Evolutionary conservation across 2,329 filamentous ascomycete genomes (phyloP).

Genomic region (Colletotrichum sp.): DNA sequence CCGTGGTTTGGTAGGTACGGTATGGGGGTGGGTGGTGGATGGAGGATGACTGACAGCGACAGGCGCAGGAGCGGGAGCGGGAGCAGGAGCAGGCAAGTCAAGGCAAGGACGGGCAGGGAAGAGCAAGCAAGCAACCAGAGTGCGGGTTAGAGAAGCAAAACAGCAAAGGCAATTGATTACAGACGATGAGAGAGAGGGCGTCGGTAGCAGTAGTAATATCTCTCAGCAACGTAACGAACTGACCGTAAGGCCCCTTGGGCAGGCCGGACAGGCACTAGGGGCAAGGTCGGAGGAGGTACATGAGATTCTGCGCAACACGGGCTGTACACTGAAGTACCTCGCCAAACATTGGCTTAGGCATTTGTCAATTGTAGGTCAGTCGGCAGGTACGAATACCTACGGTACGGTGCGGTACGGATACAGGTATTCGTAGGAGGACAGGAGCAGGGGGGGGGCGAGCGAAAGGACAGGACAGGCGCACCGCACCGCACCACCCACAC

Average conservation of each 20-base stretch:
- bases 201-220: neutral
- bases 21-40: neutral
- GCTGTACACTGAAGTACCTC: neutral
- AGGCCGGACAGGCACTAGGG: neutral
- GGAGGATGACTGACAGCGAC: neutral
- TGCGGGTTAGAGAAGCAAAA: neutral
- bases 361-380: neutral
- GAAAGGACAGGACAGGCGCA: neutral
- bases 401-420: neutral
- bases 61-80: neutral
- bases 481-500: neutral
- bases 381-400: neutral
- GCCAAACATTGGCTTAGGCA: neutral
- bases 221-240: neutral
- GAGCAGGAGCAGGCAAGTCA: neutral
- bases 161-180: neutral
- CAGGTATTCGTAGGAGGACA: neutral
- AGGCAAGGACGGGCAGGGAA: neutral
- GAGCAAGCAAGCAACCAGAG: neutral
- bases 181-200: neutral
- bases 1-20: neutral
- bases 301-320: neutral
- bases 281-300: neutral
- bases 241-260: neutral
- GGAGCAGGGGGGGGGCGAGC: neutral